Base-by-base conservation (phyloP, 108 stramenopile genomes). In the Discostella pseudostelligera region DNA sequence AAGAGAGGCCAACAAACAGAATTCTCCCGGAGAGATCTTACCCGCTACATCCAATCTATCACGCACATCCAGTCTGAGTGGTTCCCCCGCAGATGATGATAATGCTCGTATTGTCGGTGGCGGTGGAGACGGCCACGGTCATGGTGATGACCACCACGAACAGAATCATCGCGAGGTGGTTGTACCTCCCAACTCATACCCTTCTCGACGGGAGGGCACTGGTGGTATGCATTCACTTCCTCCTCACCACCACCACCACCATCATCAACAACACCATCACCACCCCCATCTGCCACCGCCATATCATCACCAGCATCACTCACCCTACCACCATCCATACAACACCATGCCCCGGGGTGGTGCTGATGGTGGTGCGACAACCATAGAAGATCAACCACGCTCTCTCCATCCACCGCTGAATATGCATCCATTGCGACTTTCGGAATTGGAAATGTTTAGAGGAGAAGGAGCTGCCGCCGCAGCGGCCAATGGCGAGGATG, bases 341-440 rank as follows among this genome's bases (percentile, higher is more conserved):
- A n/a, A n/a, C n/a, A n/a, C 2, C 21, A 22, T 35, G n/a, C 35
- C 16, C 14, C 3, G 26, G 11, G n/a, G n/a, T n/a, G n/a, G n/a
- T n/a, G n/a, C n/a, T n/a, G n/a, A n/a, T n/a, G n/a, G n/a, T n/a
- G n/a, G n/a, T n/a, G n/a, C n/a, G n/a, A n/a, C n/a, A n/a, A n/a
- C n/a, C n/a, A n/a, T n/a, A n/a, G n/a, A n/a, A n/a, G n/a, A n/a
- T n/a, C n/a, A n/a, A n/a, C 1, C 53, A 5, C 26, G 14, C 2
- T 35, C 53, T 8, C 9, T 13, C 17, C 53, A 54, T 54, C 53
- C 32, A 14, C 53, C 53, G 35, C 3, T 29, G 2, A 22, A 35
- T 35, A 4, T 54, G 53, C 29, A 54, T 54, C 53, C 53, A 29
- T 54, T 25, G 29, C 53, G 53, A 26, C 32, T 54, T 36, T n/a